Percentiles rank a stretch among this genome's conserved stretches.
Evolutionary conservation across 768 basidiomycete species (phyloP).

Genomic region (Lanmaoa rubissima): DNA sequence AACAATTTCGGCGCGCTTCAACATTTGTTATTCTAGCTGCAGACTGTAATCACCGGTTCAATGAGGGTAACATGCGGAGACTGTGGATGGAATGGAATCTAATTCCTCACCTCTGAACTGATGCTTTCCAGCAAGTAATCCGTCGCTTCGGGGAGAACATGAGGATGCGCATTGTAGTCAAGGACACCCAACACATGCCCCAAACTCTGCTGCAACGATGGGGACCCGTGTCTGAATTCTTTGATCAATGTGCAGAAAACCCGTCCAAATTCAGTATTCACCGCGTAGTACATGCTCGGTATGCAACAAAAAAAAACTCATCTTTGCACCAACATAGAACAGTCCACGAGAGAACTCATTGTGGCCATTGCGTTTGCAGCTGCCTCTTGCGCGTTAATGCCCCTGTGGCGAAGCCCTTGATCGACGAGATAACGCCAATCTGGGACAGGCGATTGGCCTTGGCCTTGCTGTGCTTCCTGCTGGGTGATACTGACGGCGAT

Average conservation of each 20-base stretch:
- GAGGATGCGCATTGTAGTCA: conserved; percentile 56
- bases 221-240: conserved; percentile 53
- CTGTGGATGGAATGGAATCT: conserved; percentile 16
- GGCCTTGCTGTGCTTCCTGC: conserved; percentile 44
- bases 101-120: conserved; percentile 47
- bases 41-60: conserved; percentile 29
- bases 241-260: conserved; percentile 53
- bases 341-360: conserved; percentile 70
- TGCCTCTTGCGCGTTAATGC: conserved; percentile 64
- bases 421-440: conserved; percentile 73
- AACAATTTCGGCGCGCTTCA: conserved; percentile 60
- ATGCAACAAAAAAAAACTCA: conserved; percentile 44
- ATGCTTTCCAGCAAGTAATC: conserved; percentile 60
- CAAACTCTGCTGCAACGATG: conserved; percentile 68
- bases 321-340: conserved; percentile 64
- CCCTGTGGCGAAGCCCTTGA: conserved; percentile 67
- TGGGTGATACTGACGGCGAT: conserved; percentile 65
- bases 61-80: conserved; percentile 19
- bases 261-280: conserved; percentile 18
- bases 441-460: conserved; percentile 43
- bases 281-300: conserved; percentile 5
- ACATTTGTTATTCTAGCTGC: conserved; percentile 42
- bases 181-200: conserved; percentile 67
- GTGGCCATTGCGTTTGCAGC: conserved; percentile 68
- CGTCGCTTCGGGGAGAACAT: conserved; percentile 53